These are phyloP conservation scores for Furculomyces boomerangus DNA, from an alignment of 371 early-diverging fungal genomes.

Conservation along the genomic window DNA sequence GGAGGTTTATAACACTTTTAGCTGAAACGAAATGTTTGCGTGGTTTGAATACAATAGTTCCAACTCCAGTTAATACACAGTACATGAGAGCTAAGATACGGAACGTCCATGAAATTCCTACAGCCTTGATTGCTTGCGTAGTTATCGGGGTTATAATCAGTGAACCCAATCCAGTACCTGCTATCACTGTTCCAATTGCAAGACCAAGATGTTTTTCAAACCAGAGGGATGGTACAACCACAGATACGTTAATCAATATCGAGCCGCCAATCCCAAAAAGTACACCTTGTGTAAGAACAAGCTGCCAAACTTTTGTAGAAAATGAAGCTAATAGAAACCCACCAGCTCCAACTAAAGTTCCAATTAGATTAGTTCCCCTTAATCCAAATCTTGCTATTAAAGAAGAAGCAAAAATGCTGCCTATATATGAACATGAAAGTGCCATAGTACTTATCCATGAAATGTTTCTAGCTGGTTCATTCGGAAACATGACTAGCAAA, in stretches of 20 bases:
- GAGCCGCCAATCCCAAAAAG: conserved; percentile 44
- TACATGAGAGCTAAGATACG: conserved; percentile 10
- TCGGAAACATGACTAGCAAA: too few species aligned
- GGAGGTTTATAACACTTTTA: conserved; percentile 9
- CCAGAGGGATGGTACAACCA: conserved; percentile 45
- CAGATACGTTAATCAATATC: conserved; percentile 30
- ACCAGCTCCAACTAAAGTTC: conserved; percentile 22
- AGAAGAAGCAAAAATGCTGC: conserved; percentile 17
- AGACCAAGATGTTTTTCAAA: conserved; percentile 44
- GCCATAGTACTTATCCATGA: not conserved
- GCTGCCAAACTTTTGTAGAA: conserved; percentile 31
- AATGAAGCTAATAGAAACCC: conserved; percentile 27
- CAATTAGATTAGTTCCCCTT: conserved; percentile 20
- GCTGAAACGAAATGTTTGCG: conserved; percentile 21
- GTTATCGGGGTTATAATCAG: conserved; percentile 37
- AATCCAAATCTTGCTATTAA: conserved; percentile 23
- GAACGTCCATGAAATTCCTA: conserved; percentile 8
- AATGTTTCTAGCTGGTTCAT: not conserved
- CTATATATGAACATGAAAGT: not conserved
- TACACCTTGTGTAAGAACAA: conserved; percentile 48
- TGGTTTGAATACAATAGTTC: conserved; percentile 21
- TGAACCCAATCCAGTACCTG: conserved; percentile 58
- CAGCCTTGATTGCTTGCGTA: conserved; percentile 15
- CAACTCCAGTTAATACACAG: conserved; percentile 22
- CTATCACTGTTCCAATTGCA: conserved; percentile 47